Base-by-base conservation (phyloP, 305 asterid genomes). In the Fraxinus baroniana region DNA sequence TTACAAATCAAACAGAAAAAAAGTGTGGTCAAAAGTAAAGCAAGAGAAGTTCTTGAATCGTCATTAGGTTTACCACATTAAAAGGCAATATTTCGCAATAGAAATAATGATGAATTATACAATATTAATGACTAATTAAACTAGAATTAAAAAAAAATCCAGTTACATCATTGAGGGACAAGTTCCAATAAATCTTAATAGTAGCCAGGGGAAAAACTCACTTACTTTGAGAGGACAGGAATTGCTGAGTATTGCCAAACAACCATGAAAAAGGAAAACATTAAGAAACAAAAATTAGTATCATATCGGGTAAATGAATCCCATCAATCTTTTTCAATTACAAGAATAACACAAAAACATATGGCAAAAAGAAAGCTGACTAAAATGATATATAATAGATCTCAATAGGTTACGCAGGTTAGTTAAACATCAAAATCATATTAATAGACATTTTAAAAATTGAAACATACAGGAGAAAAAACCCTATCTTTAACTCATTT, bases 221-320 rank as follows among this genome's bases (percentile, higher is more conserved):
- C 99, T 94, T 90, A 95, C 99, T 90, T 94, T 77, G 99, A 95
- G 81, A 95, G 97, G 83, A 95, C 97, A 30, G 99, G 99, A 88
- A 95, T 95, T 30, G 98, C 99, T 95, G 95, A 86, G 83, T 84
- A 84, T 86, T 81, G 82, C 84, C 80, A 62, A 80, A 39, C 28
- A 85, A 87, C 82, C 86, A 81, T 77, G 77, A 83, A 79, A 85
- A 26, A 60, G 41, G 75, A 81, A 83, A 83, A 77, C 76, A 49
- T 35, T 28, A 78, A 85, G 74, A 83, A 77, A 79, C 49, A 76
- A 81, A 83, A 84, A 83, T 87, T 85, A 85, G 86, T 84, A 37
- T 26, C 80, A 28, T 66, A 26, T 33, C 28, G 15, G 12, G 76
- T 76, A 6, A 57, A 80, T 32, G 78, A 22, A 57, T 74, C 24